These are phyloP conservation scores for Penicillium olsonii DNA, from an alignment of 2,329 filamentous ascomycete genomes.

Conservation along the genomic window DNA sequence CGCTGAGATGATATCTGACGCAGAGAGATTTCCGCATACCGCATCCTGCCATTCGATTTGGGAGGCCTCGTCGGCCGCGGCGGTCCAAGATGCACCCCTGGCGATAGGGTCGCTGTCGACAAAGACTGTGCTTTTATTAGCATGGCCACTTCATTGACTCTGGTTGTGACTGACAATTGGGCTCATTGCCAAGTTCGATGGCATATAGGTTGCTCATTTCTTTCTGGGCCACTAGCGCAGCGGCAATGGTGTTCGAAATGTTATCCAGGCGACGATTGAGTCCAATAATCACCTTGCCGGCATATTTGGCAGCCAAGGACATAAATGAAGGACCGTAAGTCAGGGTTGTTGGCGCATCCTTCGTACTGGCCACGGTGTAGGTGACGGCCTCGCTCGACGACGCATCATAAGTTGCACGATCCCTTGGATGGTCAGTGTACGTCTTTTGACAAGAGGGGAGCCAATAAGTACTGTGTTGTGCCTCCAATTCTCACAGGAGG, in stretches of 20 bases:
- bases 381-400: slow-evolving; percentile 49
- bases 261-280: slow-evolving; percentile 58
- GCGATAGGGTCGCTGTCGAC: slow-evolving; percentile 27
- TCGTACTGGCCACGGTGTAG: slow-evolving; percentile 51
- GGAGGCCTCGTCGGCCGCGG: slow-evolving; percentile 34
- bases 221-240: slow-evolving; percentile 48
- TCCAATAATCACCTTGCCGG: slow-evolving; percentile 52
- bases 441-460: background rate
- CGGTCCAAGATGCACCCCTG: slow-evolving; percentile 30
- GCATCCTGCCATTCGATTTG: slow-evolving; percentile 37
- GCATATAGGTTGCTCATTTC: slow-evolving; percentile 54
- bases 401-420: slow-evolving; percentile 56
- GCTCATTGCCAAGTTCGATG: slow-evolving; percentile 61
- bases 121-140: slow-evolving; percentile 20
- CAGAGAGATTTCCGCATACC: slow-evolving; percentile 32
- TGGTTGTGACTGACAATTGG: slow-evolving; percentile 49
- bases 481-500: slow-evolving; percentile 61
- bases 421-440: slow-evolving; percentile 29
- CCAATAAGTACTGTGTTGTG: slow-evolving; percentile 51
- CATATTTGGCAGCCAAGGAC: slow-evolving; percentile 51
- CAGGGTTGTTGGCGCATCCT: slow-evolving; percentile 52
- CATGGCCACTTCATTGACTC: background rate
- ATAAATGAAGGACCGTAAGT: slow-evolving; percentile 58
- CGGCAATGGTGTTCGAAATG: slow-evolving; percentile 56
- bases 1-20: slow-evolving; percentile 31